Evolutionary conservation across 495 filamentous ascomycete species (phyloP).

Genomic region (Neurospora africana): DNA sequence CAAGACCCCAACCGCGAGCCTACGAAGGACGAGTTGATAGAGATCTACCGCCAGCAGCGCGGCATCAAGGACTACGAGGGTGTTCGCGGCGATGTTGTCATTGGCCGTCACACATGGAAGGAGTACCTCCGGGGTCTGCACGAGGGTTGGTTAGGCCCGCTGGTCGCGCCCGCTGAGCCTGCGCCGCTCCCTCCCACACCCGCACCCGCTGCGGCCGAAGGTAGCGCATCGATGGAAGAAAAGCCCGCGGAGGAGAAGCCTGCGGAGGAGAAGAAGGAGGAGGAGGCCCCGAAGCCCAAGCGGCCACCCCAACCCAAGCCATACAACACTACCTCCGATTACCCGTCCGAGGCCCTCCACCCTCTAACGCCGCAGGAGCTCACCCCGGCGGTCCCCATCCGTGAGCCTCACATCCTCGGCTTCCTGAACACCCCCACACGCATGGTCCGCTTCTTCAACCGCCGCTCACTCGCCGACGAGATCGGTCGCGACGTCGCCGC

Average conservation of each 20-base stretch:
- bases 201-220: conserved; percentile 17
- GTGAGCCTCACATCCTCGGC: conserved; percentile 83
- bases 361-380: conserved; percentile 48
- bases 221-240: conserved; percentile 19
- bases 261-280: conserved; percentile 22
- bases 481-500: conserved; percentile 85
- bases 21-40: conserved; percentile 46
- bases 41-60: conserved; percentile 44
- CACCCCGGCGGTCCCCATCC: conserved; percentile 57
- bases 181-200: conserved; percentile 13
- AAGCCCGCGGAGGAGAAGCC: conserved; percentile 22
- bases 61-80: conserved; percentile 63
- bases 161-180: conserved; percentile 33
- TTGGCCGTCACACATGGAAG: conserved; percentile 93
- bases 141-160: conserved; percentile 90
- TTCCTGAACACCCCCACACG: conserved; percentile 85
- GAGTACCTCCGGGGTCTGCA: conserved; percentile 91
- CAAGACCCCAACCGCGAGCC: conserved; percentile 27
- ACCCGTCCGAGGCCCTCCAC: conserved; percentile 51
- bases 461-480: conserved; percentile 71
- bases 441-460: conserved; percentile 79
- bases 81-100: conserved; percentile 69
- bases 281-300: conserved; percentile 34
- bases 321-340: conserved; percentile 61
- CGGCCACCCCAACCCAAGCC: conserved; percentile 44